Evolutionary conservation across 2,329 filamentous ascomycete species (phyloP).

Genomic region (Talaromyces amestolkiae): DNA sequence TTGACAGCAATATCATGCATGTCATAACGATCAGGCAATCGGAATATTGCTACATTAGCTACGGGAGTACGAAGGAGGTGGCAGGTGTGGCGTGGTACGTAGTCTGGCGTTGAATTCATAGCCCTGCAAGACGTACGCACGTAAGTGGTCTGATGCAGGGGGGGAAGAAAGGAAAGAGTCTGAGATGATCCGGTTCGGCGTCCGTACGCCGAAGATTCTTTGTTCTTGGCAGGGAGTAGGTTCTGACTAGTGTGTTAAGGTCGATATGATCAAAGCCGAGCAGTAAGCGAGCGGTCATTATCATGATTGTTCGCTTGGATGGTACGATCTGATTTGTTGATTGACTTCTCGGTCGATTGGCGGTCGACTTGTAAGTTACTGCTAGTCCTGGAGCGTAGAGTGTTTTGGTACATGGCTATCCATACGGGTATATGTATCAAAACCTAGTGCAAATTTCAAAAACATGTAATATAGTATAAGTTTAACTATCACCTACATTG

Average conservation of each 20-base stretch:
- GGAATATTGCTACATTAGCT: neutral
- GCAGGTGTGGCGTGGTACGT: neutral
- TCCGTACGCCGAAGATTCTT: neutral
- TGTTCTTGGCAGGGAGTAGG: neutral
- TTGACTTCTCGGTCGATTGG: neutral
- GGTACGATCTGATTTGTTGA: neutral
- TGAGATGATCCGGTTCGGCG: neutral
- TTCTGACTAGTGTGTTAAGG: neutral
- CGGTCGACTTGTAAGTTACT: neutral
- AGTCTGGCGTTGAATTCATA: neutral
- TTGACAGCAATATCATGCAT: neutral
- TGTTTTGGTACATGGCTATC: neutral
- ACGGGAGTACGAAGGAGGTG: neutral
- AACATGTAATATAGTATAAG: neutral
- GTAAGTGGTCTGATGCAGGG: neutral
- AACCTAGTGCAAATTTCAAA: neutral
- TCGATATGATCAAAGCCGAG: neutral
- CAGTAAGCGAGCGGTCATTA: neutral
- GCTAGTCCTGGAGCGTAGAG: neutral
- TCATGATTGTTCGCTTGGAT: too few species aligned
- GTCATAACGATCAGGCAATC: neutral
- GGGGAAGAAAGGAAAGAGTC: neutral
- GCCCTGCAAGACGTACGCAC: neutral
- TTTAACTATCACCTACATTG: neutral
- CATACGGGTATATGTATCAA: neutral